Evolutionary conservation across 164 flowering plant genomes (phyloP).

Genomic region (Protea cynaroides): DNA sequence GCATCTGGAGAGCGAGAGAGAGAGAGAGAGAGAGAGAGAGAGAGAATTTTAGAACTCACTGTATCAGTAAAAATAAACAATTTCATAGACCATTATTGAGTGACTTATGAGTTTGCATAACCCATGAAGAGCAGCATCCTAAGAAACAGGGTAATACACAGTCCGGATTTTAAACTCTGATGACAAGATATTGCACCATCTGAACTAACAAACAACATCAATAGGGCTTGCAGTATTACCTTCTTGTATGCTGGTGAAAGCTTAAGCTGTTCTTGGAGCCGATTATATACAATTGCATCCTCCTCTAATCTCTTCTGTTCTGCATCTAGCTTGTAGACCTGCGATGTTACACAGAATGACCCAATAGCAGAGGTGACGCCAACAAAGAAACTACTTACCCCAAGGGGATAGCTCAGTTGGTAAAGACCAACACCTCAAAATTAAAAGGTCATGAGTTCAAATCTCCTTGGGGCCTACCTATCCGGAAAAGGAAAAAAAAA

Average conservation of each 20-base stretch:
- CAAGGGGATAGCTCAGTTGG: too few species aligned
- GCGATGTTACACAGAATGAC: conserved; percentile 4
- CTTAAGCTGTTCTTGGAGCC: conserved; percentile 82
- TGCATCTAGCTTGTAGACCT: conserved; percentile 72
- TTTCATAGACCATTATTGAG: background rate
- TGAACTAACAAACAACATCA: background rate
- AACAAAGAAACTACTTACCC: conserved; percentile 4
- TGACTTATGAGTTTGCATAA: background rate
- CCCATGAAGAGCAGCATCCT: background rate
- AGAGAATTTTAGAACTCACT: background rate
- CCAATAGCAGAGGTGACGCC: background rate
- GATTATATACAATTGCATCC: conserved; percentile 72
- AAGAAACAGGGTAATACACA: background rate
- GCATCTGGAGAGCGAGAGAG: conserved; percentile 33
- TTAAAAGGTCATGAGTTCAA: too few species aligned
- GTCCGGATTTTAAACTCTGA: background rate
- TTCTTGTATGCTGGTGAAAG: conserved; percentile 84
- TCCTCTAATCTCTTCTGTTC: conserved; percentile 84
- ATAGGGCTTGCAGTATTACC: conserved; percentile 31
- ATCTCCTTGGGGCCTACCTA: too few species aligned
- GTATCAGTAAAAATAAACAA: background rate
- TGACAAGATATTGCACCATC: background rate
- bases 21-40: conserved; percentile 4
- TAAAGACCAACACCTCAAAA: too few species aligned
- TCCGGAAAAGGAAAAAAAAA: too few species aligned